phyloP scores from a whole-genome alignment of 164 flowering plant genomes.

The Aristolochia fimbriata region DNA sequence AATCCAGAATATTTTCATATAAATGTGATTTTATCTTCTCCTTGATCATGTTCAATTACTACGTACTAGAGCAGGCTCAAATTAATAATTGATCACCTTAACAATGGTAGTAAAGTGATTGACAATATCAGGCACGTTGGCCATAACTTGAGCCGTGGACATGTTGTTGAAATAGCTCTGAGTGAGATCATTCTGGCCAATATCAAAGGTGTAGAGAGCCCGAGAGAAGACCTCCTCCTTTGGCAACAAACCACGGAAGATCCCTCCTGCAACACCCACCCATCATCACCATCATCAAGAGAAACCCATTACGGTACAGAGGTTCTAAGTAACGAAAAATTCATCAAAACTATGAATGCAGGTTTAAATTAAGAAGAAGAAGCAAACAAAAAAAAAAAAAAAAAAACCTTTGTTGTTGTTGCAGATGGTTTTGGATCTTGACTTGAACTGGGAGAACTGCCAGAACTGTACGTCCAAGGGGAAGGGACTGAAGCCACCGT shows the following conservation, averaged over 20 bases:
- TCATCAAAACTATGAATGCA: background rate
- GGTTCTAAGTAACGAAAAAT: background rate
- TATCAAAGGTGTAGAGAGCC: slow-evolving; percentile 45
- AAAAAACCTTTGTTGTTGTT: too few relatives aligned
- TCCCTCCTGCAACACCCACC: slow-evolving; percentile 7
- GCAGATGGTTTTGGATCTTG: slow-evolving; percentile 13
- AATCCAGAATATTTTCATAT: too few relatives aligned
- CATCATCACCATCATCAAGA: too few relatives aligned
- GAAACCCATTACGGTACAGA: background rate
- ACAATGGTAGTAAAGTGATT: slow-evolving; percentile 19
- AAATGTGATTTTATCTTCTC: too few relatives aligned
- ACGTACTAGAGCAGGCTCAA: too few relatives aligned
- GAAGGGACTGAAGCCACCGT: slow-evolving; percentile 47
- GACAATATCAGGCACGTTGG: slow-evolving; percentile 32
- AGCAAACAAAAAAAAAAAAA: too few relatives aligned
- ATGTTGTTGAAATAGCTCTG: slow-evolving; percentile 28
- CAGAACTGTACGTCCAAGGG: slow-evolving; percentile 38
- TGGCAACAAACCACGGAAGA: slow-evolving; percentile 25
- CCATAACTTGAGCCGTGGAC: slow-evolving; percentile 29
- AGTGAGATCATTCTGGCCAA: slow-evolving; percentile 46
- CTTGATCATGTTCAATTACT: too few relatives aligned
- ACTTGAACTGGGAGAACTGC: slow-evolving; percentile 29
- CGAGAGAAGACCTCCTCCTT: slow-evolving; percentile 22
- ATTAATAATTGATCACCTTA: slow-evolving; percentile 18
- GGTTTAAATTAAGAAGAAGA: too few relatives aligned